Base-by-base conservation (phyloP, 2,329 filamentous ascomycete genomes). In the Cladosporium sp. region DNA sequence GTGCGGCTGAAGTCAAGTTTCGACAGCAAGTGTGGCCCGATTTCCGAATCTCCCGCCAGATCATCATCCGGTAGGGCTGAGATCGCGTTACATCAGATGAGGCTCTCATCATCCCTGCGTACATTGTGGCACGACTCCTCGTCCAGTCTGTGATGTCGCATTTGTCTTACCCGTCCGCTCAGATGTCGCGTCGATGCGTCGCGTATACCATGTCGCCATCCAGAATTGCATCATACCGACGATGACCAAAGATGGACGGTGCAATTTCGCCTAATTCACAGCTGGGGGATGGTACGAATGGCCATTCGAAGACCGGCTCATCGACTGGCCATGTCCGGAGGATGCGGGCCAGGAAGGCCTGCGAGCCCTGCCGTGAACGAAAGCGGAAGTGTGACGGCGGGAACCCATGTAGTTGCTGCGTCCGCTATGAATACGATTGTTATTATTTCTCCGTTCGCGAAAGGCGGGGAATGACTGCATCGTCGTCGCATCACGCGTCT, bases 331-430 rank as follows among this genome's bases (percentile, higher is more conserved):
- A 50, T 35, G 48, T 43, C 38, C 48, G 48, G 40, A 35, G 48
- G n/a, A 50, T 50, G 48, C 49, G 49, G 22, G 48, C 48, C 11
- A 35, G 48, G 18, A 50, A 50, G 43, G 55, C 56, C 13, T 56
- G 58, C 57, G 64, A 72, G 45, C 72, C 74, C 13, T 80, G 77
- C 46, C 72, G 77, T 41, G 71, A 77, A 9, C 74, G 77, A 45
- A 80, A 80, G 61, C 71, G 77, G 41, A 78, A 77, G 65, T 80
- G 78, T 54, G 74, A 79, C 49, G 77, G 77, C 10, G 66, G 64
- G 2, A 66, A 72, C 18, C 77, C 77, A 0, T 80, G 78, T 59
- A 67, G 65, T 43, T 74, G 72, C 5, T 80, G 78, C 60, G 63
- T 70, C 1, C 70, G 74, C n/a, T 76, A 73, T 50, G 76, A 76